Percentiles rank a stretch among this genome's conserved stretches.
Evolutionary conservation across 148 eudicot species (phyloP).

Genomic region (Camellia lanceoleosa): DNA sequence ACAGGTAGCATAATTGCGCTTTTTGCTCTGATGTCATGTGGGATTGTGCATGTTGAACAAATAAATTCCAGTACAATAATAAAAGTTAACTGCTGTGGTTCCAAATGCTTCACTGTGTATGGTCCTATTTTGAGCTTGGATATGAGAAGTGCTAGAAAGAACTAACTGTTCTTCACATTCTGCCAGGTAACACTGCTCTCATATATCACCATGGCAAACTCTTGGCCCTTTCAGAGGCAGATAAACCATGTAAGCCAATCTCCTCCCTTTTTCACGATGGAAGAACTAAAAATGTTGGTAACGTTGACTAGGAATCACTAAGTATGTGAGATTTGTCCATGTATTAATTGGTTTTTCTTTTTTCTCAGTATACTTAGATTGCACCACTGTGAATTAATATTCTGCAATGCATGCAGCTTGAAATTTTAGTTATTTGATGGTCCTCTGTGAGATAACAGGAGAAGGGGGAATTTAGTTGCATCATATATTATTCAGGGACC

Average conservation of each 20-base stretch:
- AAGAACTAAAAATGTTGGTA: background rate
- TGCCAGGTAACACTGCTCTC: constrained; percentile 87
- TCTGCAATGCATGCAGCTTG: background rate
- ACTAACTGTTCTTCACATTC: constrained; percentile 15
- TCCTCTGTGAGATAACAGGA: background rate
- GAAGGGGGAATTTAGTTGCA: background rate
- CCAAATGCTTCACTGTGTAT: background rate
- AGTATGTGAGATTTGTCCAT: background rate
- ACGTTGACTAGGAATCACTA: background rate
- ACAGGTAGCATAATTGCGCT: constrained; percentile 45
- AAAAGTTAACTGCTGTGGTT: background rate
- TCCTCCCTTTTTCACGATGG: constrained; percentile 10
- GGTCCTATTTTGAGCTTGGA: background rate
- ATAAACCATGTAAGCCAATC: constrained; percentile 80
- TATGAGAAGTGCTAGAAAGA: background rate
- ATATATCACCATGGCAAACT: constrained; percentile 91
- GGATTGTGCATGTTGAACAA: constrained; percentile 1
- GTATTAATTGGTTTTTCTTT: background rate
- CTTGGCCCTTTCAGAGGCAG: constrained; percentile 85
- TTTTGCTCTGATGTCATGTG: background rate
- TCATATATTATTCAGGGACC: background rate
- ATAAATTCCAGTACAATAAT: background rate
- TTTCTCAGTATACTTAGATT: background rate
- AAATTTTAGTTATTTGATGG: background rate
- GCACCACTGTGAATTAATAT: background rate